Evolutionary conservation across 352 stramenopile genomes (phyloP).

Genomic region (Globisporangium middletonii): DNA sequence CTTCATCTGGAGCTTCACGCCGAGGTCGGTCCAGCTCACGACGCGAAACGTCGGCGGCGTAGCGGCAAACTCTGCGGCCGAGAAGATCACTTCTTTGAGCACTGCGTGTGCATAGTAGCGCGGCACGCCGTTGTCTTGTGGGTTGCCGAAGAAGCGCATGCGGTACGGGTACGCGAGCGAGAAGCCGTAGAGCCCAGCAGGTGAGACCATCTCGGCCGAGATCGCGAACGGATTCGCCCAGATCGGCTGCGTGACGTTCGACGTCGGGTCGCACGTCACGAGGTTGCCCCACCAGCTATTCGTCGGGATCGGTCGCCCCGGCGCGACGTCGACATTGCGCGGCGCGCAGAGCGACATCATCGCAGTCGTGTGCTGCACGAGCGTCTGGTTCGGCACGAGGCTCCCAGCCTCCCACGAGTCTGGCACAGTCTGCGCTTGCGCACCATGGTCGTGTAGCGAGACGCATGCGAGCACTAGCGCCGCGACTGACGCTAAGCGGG

Average conservation of each 20-base stretch:
- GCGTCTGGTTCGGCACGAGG: slow-evolving; percentile 21
- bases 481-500: no score
- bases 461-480: not conserved
- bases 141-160: slow-evolving; percentile 54
- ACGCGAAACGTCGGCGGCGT: slow-evolving; percentile 41
- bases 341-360: slow-evolving; percentile 42
- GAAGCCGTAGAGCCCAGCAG: slow-evolving; percentile 33
- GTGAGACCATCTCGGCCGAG: slow-evolving; percentile 24
- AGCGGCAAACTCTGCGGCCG: slow-evolving; percentile 42
- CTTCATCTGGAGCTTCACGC: slow-evolving; percentile 47
- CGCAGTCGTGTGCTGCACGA: slow-evolving; percentile 32
- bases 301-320: slow-evolving; percentile 51
- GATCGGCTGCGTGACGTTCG: slow-evolving; percentile 45
- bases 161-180: slow-evolving; percentile 59
- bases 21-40: slow-evolving; percentile 56
- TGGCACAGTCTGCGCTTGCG: not conserved
- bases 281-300: slow-evolving; percentile 85
- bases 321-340: slow-evolving; percentile 45
- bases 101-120: slow-evolving; percentile 57
- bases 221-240: slow-evolving; percentile 72
- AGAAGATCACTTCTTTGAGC: slow-evolving; percentile 58
- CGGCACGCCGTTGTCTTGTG: slow-evolving; percentile 25
- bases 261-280: slow-evolving; percentile 44
- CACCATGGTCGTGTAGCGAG: not conserved
- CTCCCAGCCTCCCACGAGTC: slow-evolving; percentile 47